phyloP scores from a whole-genome alignment of 371 early-diverging fungal genomes.

The Circinella umbellata region DNA sequence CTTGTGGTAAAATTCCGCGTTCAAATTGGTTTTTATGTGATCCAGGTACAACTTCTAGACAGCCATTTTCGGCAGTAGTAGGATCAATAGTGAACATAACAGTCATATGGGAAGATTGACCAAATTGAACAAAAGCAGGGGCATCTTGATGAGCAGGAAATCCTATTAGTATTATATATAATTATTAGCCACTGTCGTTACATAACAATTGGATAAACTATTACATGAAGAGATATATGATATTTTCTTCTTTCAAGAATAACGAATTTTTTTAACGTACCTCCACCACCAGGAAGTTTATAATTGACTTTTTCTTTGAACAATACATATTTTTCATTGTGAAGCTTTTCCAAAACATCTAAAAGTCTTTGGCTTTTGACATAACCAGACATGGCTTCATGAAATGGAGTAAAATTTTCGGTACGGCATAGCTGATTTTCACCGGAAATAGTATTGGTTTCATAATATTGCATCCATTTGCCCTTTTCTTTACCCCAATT shows the following conservation, averaged over 20 bases:
- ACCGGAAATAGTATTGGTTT: slow-evolving; percentile 41
- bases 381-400: slow-evolving; percentile 37
- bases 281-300: slow-evolving; percentile 63
- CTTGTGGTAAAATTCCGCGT: slow-evolving; percentile 44
- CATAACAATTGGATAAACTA: neutral
- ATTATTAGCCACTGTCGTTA: no score
- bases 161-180: slow-evolving; percentile 13
- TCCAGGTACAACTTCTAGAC: slow-evolving; percentile 57
- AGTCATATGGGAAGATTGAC: slow-evolving; percentile 56
- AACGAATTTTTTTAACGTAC: slow-evolving; percentile 13
- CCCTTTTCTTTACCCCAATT: slow-evolving; percentile 57
- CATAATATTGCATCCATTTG: slow-evolving; percentile 70
- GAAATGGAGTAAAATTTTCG: slow-evolving; percentile 61
- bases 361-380: slow-evolving; percentile 49
- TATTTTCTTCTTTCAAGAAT: neutral
- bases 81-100: slow-evolving; percentile 60
- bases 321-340: slow-evolving; percentile 54
- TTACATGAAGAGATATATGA: neutral
- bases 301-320: slow-evolving; percentile 68
- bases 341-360: slow-evolving; percentile 46
- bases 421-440: slow-evolving; percentile 57
- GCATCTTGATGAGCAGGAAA: slow-evolving; percentile 63
- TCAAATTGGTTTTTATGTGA: slow-evolving; percentile 46
- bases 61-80: slow-evolving; percentile 57
- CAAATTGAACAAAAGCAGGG: slow-evolving; percentile 60